These are phyloP conservation scores for Mortierella sp. DNA, from an alignment of 371 early-diverging fungal species.

Conservation along the genomic window DNA sequence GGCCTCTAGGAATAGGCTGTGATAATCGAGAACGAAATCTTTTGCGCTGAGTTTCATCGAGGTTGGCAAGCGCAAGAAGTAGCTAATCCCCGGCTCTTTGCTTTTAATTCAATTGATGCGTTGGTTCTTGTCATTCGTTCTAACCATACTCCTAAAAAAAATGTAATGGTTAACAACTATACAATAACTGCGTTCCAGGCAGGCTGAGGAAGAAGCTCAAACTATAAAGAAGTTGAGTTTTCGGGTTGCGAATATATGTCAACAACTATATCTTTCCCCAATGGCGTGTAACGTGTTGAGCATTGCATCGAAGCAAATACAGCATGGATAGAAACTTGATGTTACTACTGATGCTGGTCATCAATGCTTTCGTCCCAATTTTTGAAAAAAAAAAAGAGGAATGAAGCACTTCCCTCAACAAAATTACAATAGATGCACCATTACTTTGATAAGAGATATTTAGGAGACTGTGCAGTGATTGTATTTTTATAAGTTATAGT, in stretches of 20 bases:
- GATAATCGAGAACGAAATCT: conserved; percentile 11
- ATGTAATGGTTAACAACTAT: conserved; percentile 10
- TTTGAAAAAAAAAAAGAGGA: background rate
- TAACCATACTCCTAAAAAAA: conserved; percentile 5
- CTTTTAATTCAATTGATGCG: conserved; percentile 10
- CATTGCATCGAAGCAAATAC: conserved; percentile 8
- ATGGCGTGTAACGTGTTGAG: conserved; percentile 4
- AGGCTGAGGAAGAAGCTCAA: conserved; percentile 7
- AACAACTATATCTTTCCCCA: conserved; percentile 8
- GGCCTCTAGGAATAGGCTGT: conserved; percentile 5
- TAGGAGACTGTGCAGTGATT: background rate
- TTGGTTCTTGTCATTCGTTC: conserved; percentile 4
- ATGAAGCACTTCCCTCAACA: conserved; percentile 8
- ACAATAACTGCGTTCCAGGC: conserved; percentile 9
- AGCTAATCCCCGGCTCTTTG: conserved; percentile 8
- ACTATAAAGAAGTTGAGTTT: conserved; percentile 9
- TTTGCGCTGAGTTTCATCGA: conserved; percentile 7
- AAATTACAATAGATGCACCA: conserved; percentile 7
- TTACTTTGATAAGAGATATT: conserved; percentile 4
- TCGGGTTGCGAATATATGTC: conserved; percentile 11
- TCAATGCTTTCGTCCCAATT: conserved; percentile 5
- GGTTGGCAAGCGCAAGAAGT: conserved; percentile 4
- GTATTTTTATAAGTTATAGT: conserved; percentile 5
- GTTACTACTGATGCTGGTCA: conserved; percentile 5
- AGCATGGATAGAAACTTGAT: conserved; percentile 5